Percentiles rank a stretch among this genome's conserved stretches.
Conservation (phyloP, 2,329 filamentous ascomycete genomes). For the Fusarium nematophilum region DNA sequence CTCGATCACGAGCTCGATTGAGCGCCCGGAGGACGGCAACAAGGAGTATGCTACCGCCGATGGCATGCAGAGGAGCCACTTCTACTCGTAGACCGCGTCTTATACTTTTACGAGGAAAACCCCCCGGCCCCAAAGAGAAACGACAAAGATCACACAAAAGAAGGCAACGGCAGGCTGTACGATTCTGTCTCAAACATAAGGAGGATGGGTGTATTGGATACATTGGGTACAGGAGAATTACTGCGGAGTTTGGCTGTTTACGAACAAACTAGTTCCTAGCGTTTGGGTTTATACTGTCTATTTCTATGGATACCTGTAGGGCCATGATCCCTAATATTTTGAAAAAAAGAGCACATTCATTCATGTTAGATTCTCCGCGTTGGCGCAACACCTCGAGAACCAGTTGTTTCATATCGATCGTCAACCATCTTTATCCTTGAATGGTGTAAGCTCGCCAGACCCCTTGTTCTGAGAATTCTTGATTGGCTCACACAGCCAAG, state of each 20-base stretch:
- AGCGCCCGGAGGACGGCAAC: constrained; percentile 56
- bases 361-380: constrained; percentile 1
- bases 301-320: constrained; percentile 17
- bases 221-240: constrained; percentile 42
- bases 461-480: too few species aligned
- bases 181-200: constrained; percentile 28
- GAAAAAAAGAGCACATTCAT: constrained; percentile 26
- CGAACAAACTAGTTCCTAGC: constrained; percentile 41
- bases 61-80: constrained; percentile 69
- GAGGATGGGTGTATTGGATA: constrained; percentile 36
- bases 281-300: constrained; percentile 33
- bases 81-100: constrained; percentile 59
- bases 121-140: too few species aligned
- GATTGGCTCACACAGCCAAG: too few species aligned
- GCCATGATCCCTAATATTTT: constrained; percentile 15
- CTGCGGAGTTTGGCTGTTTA: constrained; percentile 39
- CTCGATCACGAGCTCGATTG: constrained; percentile 60
- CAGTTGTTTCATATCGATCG: background rate
- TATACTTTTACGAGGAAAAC: background rate
- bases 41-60: constrained; percentile 65
- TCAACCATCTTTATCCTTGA: too few species aligned
- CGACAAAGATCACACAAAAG: constrained; percentile 7
- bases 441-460: too few species aligned
- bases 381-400: background rate
- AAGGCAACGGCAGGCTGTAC: constrained; percentile 32